Conservation (phyloP, 768 basidiomycete genomes). For the Pleurotus cornucopiae region DNA sequence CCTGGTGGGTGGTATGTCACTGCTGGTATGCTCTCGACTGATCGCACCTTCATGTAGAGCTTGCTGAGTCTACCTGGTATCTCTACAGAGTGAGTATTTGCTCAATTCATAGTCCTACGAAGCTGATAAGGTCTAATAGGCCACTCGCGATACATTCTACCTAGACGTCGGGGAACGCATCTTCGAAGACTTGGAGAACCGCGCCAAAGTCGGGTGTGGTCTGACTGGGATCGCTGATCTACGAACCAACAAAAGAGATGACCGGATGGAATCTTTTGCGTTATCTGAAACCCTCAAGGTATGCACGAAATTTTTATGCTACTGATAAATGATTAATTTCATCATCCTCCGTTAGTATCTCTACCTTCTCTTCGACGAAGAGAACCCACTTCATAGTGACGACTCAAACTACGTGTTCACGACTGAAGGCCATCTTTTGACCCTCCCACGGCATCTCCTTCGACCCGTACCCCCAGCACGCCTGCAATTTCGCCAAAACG, state of each 20-base stretch:
- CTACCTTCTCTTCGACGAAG: constrained; percentile 88
- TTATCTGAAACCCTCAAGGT: constrained; percentile 92
- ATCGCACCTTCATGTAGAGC: constrained; percentile 47
- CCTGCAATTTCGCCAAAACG: constrained; percentile 55
- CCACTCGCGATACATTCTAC: constrained; percentile 90
- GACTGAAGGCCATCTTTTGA: constrained; percentile 91
- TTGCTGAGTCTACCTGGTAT: constrained; percentile 96
- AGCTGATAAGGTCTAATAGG: constrained; percentile 39
- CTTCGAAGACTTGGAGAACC: constrained; percentile 65
- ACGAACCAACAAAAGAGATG: constrained; percentile 71
- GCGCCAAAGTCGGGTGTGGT: constrained; percentile 84
- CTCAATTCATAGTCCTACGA: background rate
- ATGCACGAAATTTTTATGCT: constrained; percentile 6
- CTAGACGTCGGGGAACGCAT: constrained; percentile 87
- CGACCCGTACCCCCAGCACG: constrained; percentile 55
- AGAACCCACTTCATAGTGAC: constrained; percentile 66
- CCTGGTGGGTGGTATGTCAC: constrained; percentile 43
- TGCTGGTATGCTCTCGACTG: background rate
- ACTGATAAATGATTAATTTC: background rate
- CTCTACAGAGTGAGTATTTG: constrained; percentile 69
- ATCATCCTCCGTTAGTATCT: constrained; percentile 60
- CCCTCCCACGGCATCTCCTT: constrained; percentile 52
- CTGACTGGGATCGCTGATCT: constrained; percentile 81
- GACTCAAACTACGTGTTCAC: constrained; percentile 90
- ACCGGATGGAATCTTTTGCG: constrained; percentile 97